Base-by-base conservation (phyloP, 2,329 filamentous ascomycete species). In the Ceratocystis huliohia region DNA sequence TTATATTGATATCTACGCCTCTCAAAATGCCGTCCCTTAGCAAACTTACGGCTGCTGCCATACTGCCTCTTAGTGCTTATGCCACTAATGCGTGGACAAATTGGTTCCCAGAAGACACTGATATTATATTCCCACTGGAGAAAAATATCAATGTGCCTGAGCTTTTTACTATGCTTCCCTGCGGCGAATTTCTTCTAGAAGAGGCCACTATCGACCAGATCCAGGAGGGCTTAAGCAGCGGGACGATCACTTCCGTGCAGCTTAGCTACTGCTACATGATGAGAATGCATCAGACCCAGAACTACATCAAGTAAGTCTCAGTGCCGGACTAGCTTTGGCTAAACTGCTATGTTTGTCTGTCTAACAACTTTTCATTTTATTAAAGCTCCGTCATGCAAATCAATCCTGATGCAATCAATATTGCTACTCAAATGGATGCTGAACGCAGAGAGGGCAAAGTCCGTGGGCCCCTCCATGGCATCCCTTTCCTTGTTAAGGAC, bases 401-500 rank as follows among this genome's bases (percentile, higher is more conserved):
- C 45, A 91, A 91, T 72, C 87, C 87, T 0, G 87, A 91, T 72
- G 80, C 79, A 8, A 75, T 87, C 44, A 71, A 73, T 25, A 89
- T 90, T 66, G 88, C 88, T 2, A 75, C 75, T 3, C 72, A 77
- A 17, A 76, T 85, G 37, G 88, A 91, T 70, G 72, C 71, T 0
- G 87, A 91, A 74, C 80, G 88, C 22, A 72, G 73, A 10, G 71
- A 75, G 1, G 85, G 85, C 28, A 77, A 76, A 48, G 73, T 85
- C 8, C 81, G 85, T 17, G 82, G 87, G 1, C 83, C 84, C 0
- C 78, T 92, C 1, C 88, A 91, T 72, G 88, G 88, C 2, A 88
- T 92, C 56, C 88, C 88, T 0, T 88, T 88, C 72, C 78, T 87
- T 1, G 82, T 90, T 69, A 91, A 91, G 74, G 88, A 91, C 72